Evolutionary conservation across 257 asterid genomes (phyloP).

Genomic region (Plantago major): DNA sequence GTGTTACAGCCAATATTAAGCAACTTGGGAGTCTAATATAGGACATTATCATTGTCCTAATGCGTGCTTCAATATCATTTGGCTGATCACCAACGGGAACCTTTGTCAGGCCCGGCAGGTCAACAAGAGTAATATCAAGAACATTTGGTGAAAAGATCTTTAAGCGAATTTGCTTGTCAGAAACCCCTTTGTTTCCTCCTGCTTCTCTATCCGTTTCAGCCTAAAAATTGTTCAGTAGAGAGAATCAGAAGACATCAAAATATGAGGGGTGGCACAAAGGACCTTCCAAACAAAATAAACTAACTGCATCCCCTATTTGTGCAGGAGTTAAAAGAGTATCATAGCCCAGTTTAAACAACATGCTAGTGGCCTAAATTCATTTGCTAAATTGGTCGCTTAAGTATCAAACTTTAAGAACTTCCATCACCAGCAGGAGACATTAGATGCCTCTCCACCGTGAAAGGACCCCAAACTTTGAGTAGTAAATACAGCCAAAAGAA

Average conservation of each 20-base stretch:
- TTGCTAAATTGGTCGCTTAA: not conserved
- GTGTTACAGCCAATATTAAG: constrained; percentile 88
- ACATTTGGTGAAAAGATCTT: constrained; percentile 91
- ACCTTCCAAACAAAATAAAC: not conserved
- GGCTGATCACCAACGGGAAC: constrained; percentile 99
- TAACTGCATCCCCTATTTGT: not conserved
- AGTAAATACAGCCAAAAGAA: no score
- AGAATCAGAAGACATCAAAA: no score
- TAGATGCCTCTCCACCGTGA: no score
- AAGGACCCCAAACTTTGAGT: no score
- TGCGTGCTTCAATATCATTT: constrained; percentile 88
- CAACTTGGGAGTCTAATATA: constrained; percentile 65
- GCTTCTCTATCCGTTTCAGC: constrained; percentile 90
- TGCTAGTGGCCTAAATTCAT: not conserved
- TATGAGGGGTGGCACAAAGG: not conserved
- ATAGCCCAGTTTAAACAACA: not conserved
- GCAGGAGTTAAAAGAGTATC: not conserved
- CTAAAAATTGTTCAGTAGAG: constrained; percentile 35
- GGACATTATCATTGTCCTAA: constrained; percentile 92
- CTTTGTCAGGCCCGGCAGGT: constrained; percentile 92
- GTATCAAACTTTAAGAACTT: not conserved
- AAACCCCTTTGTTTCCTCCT: constrained; percentile 78
- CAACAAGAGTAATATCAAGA: constrained; percentile 92
- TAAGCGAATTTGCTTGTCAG: constrained; percentile 80
- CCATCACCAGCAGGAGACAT: no score